A percentile compares a stretch with the other conserved stretches of the same genome.
Conservation (phyloP, 306 rosid species). For the Notholithocarpus densiflorus region DNA sequence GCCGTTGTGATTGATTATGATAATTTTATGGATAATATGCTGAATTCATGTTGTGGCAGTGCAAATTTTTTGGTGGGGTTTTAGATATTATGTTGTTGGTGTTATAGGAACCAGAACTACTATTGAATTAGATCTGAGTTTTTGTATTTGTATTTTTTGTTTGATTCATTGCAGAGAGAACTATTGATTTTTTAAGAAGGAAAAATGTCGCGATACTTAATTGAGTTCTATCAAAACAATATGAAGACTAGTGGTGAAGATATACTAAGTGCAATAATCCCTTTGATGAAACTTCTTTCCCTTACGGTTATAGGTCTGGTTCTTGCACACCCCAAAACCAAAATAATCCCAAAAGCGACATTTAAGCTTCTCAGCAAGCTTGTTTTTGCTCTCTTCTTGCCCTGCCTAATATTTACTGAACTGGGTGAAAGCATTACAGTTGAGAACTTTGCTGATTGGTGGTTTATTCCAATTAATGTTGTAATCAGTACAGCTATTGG, state of each 20-base stretch:
- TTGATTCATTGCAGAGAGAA: constrained; percentile 34
- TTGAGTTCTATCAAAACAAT: constrained; percentile 18
- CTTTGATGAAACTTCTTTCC: constrained; percentile 66
- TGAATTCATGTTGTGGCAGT: not conserved
- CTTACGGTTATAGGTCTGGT: constrained; percentile 64
- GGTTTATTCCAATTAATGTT: constrained; percentile 88
- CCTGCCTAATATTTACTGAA: constrained; percentile 79
- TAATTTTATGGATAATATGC: not conserved
- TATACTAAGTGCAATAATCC: constrained; percentile 56
- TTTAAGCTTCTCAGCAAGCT: constrained; percentile 80
- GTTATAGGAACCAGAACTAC: not conserved
- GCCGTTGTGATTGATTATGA: constrained; percentile 17
- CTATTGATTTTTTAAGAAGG: constrained; percentile 18
- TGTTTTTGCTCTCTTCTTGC: constrained; percentile 84
- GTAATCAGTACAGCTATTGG: constrained; percentile 68
- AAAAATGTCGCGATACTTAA: constrained; percentile 40
- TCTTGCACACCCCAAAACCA: constrained; percentile 61
- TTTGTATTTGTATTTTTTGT: not conserved
- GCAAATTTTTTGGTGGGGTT: not conserved
- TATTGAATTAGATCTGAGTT: not conserved
- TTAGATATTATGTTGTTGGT: not conserved
- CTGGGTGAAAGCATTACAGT: constrained; percentile 73
- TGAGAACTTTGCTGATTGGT: constrained; percentile 58
- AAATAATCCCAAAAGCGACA: constrained; percentile 67
- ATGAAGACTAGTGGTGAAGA: constrained; percentile 41